Percentiles rank a stretch among this genome's conserved stretches.
Conservation (phyloP, 2,329 filamentous ascomycete genomes). For the Xylaria multiplex region DNA sequence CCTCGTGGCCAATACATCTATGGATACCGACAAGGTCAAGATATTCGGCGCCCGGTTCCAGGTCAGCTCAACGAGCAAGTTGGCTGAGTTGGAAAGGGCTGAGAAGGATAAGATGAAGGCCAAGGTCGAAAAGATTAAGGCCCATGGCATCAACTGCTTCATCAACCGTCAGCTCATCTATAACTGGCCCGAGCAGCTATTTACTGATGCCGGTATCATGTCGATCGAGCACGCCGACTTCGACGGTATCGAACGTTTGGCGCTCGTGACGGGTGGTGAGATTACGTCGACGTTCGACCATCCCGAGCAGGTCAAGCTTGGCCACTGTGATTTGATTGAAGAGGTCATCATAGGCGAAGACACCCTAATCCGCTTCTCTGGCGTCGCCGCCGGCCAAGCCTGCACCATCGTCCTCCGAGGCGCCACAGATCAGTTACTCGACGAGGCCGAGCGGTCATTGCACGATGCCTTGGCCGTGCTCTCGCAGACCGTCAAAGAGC, state of each 20-base stretch:
- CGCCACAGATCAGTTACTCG: constrained; percentile 94
- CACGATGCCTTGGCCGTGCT: constrained; percentile 96
- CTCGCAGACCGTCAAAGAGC: constrained; percentile 95
- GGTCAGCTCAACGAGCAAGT: constrained; percentile 93
- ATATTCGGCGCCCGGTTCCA: constrained; percentile 98
- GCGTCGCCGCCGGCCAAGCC: constrained; percentile 90
- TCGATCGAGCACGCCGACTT: constrained; percentile 99
- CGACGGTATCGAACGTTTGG: constrained; percentile 94
- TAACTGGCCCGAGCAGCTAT: constrained; percentile 99
- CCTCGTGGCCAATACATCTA: constrained; percentile 94
- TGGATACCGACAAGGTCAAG: constrained; percentile 99
- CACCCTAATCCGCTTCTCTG: constrained; percentile 96
- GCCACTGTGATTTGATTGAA: constrained; percentile 93
- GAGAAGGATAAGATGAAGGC: constrained; percentile 99
- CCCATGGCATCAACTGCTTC: constrained; percentile 99
- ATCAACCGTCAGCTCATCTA: constrained; percentile 99
- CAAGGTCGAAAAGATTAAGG: constrained; percentile 99
- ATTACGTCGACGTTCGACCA: constrained; percentile 98
- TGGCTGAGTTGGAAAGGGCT: constrained; percentile 97
- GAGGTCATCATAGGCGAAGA: constrained; percentile 99
- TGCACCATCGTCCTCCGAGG: constrained; percentile 97
- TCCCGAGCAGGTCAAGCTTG: constrained; percentile 95
- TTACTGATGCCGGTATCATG: constrained; percentile 96
- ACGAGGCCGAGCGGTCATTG: constrained; percentile 94
- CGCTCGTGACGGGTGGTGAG: constrained; percentile 94